phyloP scores from a whole-genome alignment of 805 yeast species.

The Cyberlindnera meyerae region DNA sequence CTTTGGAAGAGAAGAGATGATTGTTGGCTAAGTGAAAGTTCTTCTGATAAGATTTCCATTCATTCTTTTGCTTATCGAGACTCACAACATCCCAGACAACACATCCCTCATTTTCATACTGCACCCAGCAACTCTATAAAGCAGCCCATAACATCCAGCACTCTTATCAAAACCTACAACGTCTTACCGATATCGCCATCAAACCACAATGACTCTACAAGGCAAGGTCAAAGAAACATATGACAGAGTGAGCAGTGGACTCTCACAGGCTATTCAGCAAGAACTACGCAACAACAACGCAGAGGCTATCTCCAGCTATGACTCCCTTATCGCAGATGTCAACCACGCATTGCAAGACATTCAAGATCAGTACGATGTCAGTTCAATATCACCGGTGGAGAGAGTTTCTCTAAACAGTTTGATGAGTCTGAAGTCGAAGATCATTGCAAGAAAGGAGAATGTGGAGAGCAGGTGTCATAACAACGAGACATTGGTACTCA shows the following conservation, averaged over 20 bases:
- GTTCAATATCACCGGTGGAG: constrained; percentile 9
- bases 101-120: too few species aligned
- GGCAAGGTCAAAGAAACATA: constrained; percentile 4
- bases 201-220: constrained; percentile 8
- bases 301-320: constrained; percentile 15
- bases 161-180: too few species aligned
- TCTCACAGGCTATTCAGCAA: constrained; percentile 10
- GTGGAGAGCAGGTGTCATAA: constrained; percentile 11
- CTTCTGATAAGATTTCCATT: too few species aligned
- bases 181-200: too few species aligned
- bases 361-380: constrained; percentile 1
- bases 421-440: constrained; percentile 16
- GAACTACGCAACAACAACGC: constrained; percentile 23
- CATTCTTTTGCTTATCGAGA: too few species aligned
- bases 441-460: constrained; percentile 12
- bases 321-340: constrained; percentile 9
- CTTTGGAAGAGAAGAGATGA: too few species aligned
- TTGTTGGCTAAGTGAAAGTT: too few species aligned
- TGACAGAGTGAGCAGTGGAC: constrained; percentile 5
- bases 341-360: constrained; percentile 8
- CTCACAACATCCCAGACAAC: too few species aligned
- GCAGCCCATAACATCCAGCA: too few species aligned
- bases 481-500: constrained; percentile 13
- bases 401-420: constrained; percentile 16
- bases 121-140: too few species aligned